Percentiles rank a stretch among this genome's conserved stretches.
phyloP scores from a whole-genome alignment of 176 grass and related monocot genomes.

The Canna indica region DNA sequence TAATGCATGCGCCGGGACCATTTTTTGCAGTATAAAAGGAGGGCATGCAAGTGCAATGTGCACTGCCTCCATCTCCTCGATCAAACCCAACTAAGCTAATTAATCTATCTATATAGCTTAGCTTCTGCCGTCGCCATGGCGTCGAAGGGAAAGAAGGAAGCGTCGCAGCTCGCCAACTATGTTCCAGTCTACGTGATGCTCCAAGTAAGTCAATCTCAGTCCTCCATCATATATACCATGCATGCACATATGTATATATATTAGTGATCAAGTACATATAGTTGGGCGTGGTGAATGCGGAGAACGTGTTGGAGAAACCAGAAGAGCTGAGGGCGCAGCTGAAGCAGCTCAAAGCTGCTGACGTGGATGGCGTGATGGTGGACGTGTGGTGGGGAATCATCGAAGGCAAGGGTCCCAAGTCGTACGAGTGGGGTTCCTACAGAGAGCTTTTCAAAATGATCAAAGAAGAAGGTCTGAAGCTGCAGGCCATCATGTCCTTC shows the following conservation, averaged over 20 bases:
- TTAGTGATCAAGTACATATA: too few relatives aligned
- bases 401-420: conserved; percentile 32
- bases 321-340: conserved; percentile 38
- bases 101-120: too few relatives aligned
- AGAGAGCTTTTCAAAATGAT: conserved; percentile 59
- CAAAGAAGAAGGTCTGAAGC: conserved; percentile 49
- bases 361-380: conserved; percentile 65
- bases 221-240: too few relatives aligned
- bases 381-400: conserved; percentile 94
- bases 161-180: conserved; percentile 31
- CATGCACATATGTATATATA: too few relatives aligned
- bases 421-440: conserved; percentile 62
- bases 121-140: too few relatives aligned
- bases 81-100: too few relatives aligned
- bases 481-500: conserved; percentile 89
- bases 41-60: too few relatives aligned
- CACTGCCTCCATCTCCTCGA: too few relatives aligned
- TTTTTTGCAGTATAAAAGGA: too few relatives aligned
- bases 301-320: conserved; percentile 45
- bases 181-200: conserved; percentile 82
- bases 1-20: too few relatives aligned
- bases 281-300: conserved; percentile 35
- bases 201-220: conserved; percentile 28
- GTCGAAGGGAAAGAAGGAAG: too few relatives aligned
- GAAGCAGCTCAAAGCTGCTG: conserved; percentile 31